Conservation (phyloP, 2,329 filamentous ascomycete genomes). For the Fusarium torreyae region DNA sequence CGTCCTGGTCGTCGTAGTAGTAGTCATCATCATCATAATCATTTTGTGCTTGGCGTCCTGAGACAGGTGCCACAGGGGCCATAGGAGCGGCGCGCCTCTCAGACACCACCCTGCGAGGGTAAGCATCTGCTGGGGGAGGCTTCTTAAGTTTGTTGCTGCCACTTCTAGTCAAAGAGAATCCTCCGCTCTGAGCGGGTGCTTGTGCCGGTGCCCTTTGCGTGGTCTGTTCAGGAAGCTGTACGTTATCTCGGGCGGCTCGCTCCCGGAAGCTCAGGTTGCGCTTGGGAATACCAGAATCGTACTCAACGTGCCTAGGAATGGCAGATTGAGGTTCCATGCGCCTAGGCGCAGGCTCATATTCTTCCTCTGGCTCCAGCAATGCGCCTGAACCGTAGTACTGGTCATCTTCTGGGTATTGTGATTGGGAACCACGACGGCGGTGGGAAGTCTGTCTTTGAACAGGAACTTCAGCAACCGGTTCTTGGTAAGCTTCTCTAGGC, state of each 20-base stretch:
- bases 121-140: slow-evolving; percentile 68
- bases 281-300: slow-evolving; percentile 59
- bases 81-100: slow-evolving; percentile 53
- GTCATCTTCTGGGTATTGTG: slow-evolving; percentile 43
- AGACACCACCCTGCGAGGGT: slow-evolving; percentile 60
- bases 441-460: slow-evolving; percentile 40
- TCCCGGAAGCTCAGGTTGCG: slow-evolving; percentile 75
- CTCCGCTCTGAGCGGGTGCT: slow-evolving; percentile 51
- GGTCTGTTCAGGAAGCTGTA: slow-evolving; percentile 53
- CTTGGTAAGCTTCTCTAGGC: slow-evolving; percentile 36
- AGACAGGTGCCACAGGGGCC: slow-evolving; percentile 14
- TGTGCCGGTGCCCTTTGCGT: slow-evolving; percentile 49
- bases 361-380: slow-evolving; percentile 42
- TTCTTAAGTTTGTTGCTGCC: slow-evolving; percentile 74
- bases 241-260: slow-evolving; percentile 64
- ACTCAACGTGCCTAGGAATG: slow-evolving; percentile 63
- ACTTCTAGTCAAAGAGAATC: slow-evolving; percentile 61
- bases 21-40: slow-evolving; percentile 36
- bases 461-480: slow-evolving; percentile 30
- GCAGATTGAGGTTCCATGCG: slow-evolving; percentile 49
- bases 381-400: slow-evolving; percentile 40
- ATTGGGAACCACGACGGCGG: slow-evolving; percentile 39
- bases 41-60: slow-evolving; percentile 26
- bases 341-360: slow-evolving; percentile 23
- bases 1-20: slow-evolving; percentile 40